Conservation (phyloP, 257 asterid species). For the Jacaranda copaia region DNA sequence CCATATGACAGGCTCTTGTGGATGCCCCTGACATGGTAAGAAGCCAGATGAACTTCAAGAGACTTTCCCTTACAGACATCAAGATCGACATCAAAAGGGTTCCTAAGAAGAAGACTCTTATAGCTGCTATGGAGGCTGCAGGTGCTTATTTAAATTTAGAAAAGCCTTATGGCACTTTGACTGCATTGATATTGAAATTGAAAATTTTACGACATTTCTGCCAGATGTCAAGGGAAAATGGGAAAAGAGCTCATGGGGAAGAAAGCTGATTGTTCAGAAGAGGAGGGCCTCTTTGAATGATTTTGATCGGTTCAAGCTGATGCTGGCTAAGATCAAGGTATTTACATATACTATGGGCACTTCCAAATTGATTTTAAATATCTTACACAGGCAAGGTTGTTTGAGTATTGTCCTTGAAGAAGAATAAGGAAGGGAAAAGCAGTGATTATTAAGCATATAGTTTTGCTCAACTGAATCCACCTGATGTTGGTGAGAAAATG, state of each 20-base stretch:
- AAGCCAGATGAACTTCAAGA: conserved; percentile 91
- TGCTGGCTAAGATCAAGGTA: conserved; percentile 94
- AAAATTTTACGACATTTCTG: neutral
- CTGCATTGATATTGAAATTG: neutral
- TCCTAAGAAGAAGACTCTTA: conserved; percentile 86
- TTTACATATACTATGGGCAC: neutral
- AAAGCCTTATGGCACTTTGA: neutral
- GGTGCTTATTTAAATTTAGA: conserved; percentile 49
- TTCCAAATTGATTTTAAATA: neutral
- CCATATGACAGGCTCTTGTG: conserved; percentile 72
- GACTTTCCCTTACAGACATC: conserved; percentile 86
- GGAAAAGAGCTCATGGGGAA: conserved; percentile 97
- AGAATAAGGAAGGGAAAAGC: too few species aligned
- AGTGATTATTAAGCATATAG: neutral
- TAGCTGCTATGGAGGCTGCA: conserved; percentile 95
- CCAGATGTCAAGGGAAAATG: conserved; percentile 91
- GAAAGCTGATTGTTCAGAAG: conserved; percentile 94
- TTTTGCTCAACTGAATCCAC: neutral
- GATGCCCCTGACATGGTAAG: conserved; percentile 96
- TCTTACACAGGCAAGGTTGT: neutral
- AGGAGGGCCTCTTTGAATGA: conserved; percentile 79
- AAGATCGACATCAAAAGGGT: conserved; percentile 84
- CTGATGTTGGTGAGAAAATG: neutral
- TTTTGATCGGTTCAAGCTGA: conserved; percentile 86
- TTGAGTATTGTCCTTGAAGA: neutral